Conservation (phyloP, 495 filamentous ascomycete species). For the Pyronema omphalodes region DNA sequence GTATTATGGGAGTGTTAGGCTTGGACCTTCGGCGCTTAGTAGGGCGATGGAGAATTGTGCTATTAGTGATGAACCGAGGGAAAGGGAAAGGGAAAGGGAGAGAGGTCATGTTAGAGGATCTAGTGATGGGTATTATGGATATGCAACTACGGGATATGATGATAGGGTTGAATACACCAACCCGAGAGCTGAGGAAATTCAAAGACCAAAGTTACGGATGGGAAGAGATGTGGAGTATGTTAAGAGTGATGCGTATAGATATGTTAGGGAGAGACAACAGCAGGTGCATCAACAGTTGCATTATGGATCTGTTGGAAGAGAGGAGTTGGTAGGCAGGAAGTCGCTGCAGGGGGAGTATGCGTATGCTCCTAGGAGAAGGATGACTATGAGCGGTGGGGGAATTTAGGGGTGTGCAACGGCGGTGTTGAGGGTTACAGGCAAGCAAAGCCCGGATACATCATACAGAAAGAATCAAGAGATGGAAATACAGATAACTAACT, state of each 20-base stretch:
- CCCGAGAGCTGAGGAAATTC: constrained; percentile 17
- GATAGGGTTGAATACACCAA: constrained; percentile 10
- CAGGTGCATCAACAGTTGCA: constrained; percentile 21
- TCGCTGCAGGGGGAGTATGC: constrained; percentile 10
- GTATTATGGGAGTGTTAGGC: too few species aligned
- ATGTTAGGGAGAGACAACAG: constrained; percentile 22
- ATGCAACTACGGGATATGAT: constrained; percentile 13
- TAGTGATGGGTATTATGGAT: too few species aligned
- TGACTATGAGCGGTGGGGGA: constrained; percentile 5
- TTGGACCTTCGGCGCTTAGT: too few species aligned
- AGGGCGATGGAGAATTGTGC: too few species aligned
- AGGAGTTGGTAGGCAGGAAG: constrained; percentile 13
- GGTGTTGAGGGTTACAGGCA: too few species aligned
- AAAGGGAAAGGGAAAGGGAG: too few species aligned
- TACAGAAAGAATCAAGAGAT: too few species aligned
- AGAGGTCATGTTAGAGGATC: too few species aligned
- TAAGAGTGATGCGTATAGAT: constrained; percentile 16
- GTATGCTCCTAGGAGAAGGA: constrained; percentile 9
- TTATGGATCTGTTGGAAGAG: constrained; percentile 15
- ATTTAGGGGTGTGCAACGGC: too few species aligned
- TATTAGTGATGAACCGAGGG: too few species aligned
- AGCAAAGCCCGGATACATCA: too few species aligned
- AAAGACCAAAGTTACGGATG: constrained; percentile 14
- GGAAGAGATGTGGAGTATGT: constrained; percentile 15
- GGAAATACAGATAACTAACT: too few species aligned